A percentile compares a stretch with the other conserved stretches of the same genome.
These are phyloP conservation scores for Hypericum androsaemum DNA, from an alignment of 345 rosid genomes.

Conservation along the genomic window DNA sequence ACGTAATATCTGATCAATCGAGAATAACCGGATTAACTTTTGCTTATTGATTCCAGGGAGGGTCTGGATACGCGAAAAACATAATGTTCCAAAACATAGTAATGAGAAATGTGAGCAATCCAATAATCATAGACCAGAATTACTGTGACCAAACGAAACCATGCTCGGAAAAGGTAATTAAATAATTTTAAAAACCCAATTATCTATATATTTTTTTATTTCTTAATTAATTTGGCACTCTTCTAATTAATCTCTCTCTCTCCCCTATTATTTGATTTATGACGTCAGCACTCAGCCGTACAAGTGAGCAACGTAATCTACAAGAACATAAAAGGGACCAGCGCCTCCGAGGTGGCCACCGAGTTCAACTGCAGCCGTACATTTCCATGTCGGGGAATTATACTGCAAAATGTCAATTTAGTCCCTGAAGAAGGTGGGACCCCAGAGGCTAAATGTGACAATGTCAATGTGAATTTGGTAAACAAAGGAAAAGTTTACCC, in stretches of 20 bases:
- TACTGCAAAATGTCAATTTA: constrained; percentile 39
- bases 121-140: constrained; percentile 71
- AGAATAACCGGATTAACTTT: no score
- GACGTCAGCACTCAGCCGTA: constrained; percentile 55
- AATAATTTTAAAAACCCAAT: not conserved
- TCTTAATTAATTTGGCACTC: not conserved
- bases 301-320: constrained; percentile 59
- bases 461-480: constrained; percentile 41
- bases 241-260: not conserved
- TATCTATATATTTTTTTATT: not conserved
- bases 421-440: constrained; percentile 13
- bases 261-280: not conserved
- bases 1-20: no score
- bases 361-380: constrained; percentile 52
- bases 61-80: constrained; percentile 62
- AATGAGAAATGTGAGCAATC: constrained; percentile 66
- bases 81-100: constrained; percentile 47
- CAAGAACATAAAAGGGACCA: constrained; percentile 65
- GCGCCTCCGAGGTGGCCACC: constrained; percentile 51
- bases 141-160: constrained; percentile 54
- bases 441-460: constrained; percentile 50
- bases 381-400: constrained; percentile 48
- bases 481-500: constrained; percentile 38
- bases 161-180: constrained; percentile 56
- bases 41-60: constrained; percentile 41